These are phyloP conservation scores for Cordyceps fumosorosea DNA, from an alignment of 2,329 filamentous ascomycete genomes.

Conservation along the genomic window DNA sequence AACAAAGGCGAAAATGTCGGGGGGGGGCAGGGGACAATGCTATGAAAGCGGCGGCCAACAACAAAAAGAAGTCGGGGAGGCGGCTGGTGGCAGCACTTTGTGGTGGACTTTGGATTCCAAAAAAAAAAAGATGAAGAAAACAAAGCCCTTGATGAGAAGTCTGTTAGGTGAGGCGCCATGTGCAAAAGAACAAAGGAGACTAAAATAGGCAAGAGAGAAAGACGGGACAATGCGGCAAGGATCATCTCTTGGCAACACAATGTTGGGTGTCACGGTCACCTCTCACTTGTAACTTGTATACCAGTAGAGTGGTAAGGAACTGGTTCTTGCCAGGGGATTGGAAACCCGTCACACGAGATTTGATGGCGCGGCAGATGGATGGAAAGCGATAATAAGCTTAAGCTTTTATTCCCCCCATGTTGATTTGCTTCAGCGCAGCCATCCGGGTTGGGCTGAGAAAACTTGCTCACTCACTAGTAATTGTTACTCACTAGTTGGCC, in stretches of 20 bases:
- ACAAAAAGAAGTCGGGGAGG: too few relatives aligned
- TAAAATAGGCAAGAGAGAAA: background rate
- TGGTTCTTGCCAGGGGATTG: background rate
- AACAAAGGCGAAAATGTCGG: too few relatives aligned
- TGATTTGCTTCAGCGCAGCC: background rate
- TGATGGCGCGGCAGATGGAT: background rate
- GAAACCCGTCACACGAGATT: background rate
- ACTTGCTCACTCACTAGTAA: background rate
- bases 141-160: too few relatives aligned
- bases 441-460: slow-evolving; percentile 1
- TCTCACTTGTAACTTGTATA: background rate
- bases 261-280: background rate
- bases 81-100: too few relatives aligned
- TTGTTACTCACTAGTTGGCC: background rate
- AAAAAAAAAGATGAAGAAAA: too few relatives aligned
- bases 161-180: background rate
- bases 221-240: background rate
- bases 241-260: background rate
- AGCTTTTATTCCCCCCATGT: background rate
- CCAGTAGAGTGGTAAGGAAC: background rate
- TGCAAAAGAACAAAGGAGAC: background rate
- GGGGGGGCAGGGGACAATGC: too few relatives aligned
- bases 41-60: too few relatives aligned
- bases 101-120: too few relatives aligned
- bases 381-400: too few relatives aligned